A percentile compares a stretch with the other conserved stretches of the same genome.
phyloP scores from a whole-genome alignment of 2,329 filamentous ascomycete genomes.

The Spiromastix sp. region DNA sequence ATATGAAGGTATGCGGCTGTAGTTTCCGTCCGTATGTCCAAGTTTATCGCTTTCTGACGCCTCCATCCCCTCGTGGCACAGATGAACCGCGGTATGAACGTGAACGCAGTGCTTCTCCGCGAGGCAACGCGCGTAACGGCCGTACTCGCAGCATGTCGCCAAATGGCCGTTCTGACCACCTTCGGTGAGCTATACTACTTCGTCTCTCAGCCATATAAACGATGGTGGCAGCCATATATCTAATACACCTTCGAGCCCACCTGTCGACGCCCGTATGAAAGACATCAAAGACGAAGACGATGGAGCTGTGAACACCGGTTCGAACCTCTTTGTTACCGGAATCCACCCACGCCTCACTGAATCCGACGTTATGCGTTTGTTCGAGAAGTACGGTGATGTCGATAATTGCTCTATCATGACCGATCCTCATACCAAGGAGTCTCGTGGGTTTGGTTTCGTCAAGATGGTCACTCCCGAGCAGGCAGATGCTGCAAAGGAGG shows the following conservation, averaged over 20 bases:
- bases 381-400: slow-evolving; percentile 97
- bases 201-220: too few relatives aligned
- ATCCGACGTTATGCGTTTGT: slow-evolving; percentile 83
- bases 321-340: slow-evolving; percentile 97
- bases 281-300: slow-evolving; percentile 47
- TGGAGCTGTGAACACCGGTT: slow-evolving; percentile 80
- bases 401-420: slow-evolving; percentile 99
- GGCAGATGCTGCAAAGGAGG: slow-evolving; percentile 93
- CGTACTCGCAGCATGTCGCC: slow-evolving; percentile 56
- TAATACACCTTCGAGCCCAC: not conserved
- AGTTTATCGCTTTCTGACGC: too few relatives aligned
- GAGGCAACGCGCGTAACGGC: slow-evolving; percentile 43
- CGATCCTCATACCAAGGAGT: slow-evolving; percentile 96
- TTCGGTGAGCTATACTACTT: slow-evolving; percentile 33
- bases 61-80: slow-evolving; percentile 14
- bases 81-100: slow-evolving; percentile 56
- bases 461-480: slow-evolving; percentile 96
- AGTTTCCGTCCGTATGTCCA: too few relatives aligned
- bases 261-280: not conserved
- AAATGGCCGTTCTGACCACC: slow-evolving; percentile 45
- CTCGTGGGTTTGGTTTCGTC: slow-evolving; percentile 96
- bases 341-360: slow-evolving; percentile 90
- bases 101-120: slow-evolving; percentile 57
- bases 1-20: slow-evolving; percentile 58
- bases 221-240: too few relatives aligned